Evolutionary conservation across 371 early-diverging fungal species (phyloP).

Genomic region (Mortierella sp.): DNA sequence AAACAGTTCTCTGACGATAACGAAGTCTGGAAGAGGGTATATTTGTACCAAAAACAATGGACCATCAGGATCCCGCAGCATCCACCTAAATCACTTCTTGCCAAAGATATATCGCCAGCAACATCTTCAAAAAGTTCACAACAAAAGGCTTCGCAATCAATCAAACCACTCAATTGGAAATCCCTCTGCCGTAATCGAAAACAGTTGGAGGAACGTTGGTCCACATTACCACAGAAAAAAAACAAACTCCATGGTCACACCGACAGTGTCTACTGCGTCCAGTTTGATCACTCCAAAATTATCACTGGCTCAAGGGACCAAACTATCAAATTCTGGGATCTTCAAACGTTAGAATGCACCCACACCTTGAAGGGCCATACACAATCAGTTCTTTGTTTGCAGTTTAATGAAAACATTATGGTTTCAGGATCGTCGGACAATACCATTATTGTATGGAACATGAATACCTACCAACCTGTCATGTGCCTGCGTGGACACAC

Average conservation of each 20-base stretch:
- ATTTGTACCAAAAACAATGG: conserved; percentile 60
- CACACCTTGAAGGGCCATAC: conserved; percentile 87
- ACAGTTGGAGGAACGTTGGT: conserved; percentile 67
- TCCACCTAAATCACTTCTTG: not conserved
- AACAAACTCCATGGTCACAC: conserved; percentile 80
- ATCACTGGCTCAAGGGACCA: conserved; percentile 95
- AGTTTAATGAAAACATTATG: conserved; percentile 82
- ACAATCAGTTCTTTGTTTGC: conserved; percentile 91
- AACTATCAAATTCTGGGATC: conserved; percentile 84
- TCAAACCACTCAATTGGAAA: conserved; percentile 68
- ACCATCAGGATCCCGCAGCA: conserved; percentile 36
- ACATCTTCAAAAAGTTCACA: conserved; percentile 8
- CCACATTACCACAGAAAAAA: conserved; percentile 44
- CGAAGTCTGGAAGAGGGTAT: conserved; percentile 70
- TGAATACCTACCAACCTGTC: conserved; percentile 60
- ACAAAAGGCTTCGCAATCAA: conserved; percentile 11
- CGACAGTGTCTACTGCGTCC: conserved; percentile 96
- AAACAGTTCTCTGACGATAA: conserved; percentile 62
- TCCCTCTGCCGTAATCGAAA: conserved; percentile 66
- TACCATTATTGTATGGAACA: conserved; percentile 91
- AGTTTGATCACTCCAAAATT: conserved; percentile 84
- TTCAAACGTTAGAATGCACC: conserved; percentile 72
- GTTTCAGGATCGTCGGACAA: conserved; percentile 94
- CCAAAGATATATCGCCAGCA: not conserved
- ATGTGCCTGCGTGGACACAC: conserved; percentile 77